phyloP scores from a whole-genome alignment of 2,329 filamentous ascomycete species.

The Ceratocystis alfenasii region DNA sequence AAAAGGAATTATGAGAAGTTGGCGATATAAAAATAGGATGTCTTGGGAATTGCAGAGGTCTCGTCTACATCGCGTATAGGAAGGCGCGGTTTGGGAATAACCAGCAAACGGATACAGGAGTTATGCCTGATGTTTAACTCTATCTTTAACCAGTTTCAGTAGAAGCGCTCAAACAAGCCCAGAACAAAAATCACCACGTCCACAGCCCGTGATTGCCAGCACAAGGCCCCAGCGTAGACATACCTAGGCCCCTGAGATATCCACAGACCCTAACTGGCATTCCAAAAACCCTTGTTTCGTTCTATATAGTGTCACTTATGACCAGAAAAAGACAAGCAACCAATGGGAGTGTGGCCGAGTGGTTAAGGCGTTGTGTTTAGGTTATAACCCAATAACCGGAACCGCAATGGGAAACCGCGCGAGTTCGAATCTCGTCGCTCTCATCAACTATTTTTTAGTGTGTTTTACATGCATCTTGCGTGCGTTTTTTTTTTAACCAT shows the following conservation, averaged over 20 bases:
- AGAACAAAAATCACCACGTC: neutral
- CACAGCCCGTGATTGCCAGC: neutral
- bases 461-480: neutral
- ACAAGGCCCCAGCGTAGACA: neutral
- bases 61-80: neutral
- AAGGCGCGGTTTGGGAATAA: neutral
- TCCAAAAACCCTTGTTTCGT: too few relatives aligned
- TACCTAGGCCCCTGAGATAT: too few relatives aligned
- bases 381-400: slow-evolving; percentile 27
- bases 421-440: slow-evolving; percentile 35
- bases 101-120: too few relatives aligned
- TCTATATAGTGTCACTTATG: too few relatives aligned
- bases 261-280: neutral
- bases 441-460: neutral
- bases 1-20: neutral
- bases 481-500: neutral
- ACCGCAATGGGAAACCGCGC: slow-evolving; percentile 36
- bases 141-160: neutral
- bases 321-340: neutral
- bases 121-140: too few relatives aligned
- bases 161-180: neutral
- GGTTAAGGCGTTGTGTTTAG: slow-evolving; percentile 47
- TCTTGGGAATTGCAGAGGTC: neutral
- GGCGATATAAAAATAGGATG: neutral
- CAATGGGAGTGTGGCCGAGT: slow-evolving; percentile 39